Evolutionary conservation across 257 asterid genomes (phyloP).

Genomic region (Solanum paucissectum): DNA sequence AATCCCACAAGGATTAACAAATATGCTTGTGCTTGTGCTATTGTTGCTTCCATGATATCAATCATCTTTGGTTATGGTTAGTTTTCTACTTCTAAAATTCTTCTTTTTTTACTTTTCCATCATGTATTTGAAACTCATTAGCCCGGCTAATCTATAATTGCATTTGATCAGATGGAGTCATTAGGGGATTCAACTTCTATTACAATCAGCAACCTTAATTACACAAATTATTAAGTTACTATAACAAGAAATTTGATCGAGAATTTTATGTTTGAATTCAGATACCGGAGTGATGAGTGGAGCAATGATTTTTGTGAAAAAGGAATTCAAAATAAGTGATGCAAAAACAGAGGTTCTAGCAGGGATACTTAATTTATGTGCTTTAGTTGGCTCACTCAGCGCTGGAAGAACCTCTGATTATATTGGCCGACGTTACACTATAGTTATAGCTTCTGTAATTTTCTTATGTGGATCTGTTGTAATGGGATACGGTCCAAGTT

Average conservation of each 20-base stretch:
- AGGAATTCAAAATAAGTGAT: slow-evolving; percentile 49
- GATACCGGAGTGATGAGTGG: slow-evolving; percentile 89
- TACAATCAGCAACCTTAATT: neutral
- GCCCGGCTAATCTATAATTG: neutral
- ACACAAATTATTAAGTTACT: neutral
- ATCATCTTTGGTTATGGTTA: slow-evolving; percentile 69
- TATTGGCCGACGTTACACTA: slow-evolving; percentile 59
- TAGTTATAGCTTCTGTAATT: slow-evolving; percentile 37
- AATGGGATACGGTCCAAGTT: slow-evolving; percentile 61
- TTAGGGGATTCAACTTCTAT: neutral
- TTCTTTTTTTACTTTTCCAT: neutral
- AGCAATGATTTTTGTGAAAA: slow-evolving; percentile 64
- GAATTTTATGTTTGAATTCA: slow-evolving; percentile 4
- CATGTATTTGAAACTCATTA: neutral
- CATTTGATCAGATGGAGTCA: too few relatives aligned
- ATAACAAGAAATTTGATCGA: neutral
- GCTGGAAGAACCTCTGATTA: slow-evolving; percentile 68
- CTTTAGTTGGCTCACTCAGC: slow-evolving; percentile 48
- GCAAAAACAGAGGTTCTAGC: slow-evolving; percentile 42
- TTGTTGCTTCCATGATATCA: slow-evolving; percentile 64
- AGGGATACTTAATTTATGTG: slow-evolving; percentile 63
- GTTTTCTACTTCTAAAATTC: neutral
- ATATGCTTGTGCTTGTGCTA: slow-evolving; percentile 50
- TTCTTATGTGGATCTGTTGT: slow-evolving; percentile 58
- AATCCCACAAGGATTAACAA: slow-evolving; percentile 25